phyloP scores from a whole-genome alignment of 73 alveolate genomes.

The Tetrahymena borealis region DNA sequence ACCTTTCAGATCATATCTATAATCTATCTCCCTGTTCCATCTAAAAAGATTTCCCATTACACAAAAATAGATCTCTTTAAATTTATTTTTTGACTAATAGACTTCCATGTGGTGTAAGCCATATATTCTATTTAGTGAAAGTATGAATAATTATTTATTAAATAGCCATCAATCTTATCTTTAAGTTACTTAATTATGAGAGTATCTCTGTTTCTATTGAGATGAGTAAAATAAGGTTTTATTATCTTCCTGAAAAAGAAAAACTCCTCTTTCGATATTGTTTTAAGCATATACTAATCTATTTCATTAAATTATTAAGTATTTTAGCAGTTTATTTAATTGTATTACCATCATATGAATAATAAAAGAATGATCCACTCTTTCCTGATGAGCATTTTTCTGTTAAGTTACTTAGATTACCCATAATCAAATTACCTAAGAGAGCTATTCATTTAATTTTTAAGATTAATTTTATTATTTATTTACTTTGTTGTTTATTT shows the following conservation, averaged over 20 bases:
- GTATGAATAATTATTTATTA: neutral
- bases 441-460: neutral
- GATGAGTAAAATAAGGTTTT: slow-evolving; percentile 54
- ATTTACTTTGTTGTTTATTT: no score
- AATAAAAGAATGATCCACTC: slow-evolving; percentile 76
- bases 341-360: slow-evolving; percentile 52
- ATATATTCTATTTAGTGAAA: slow-evolving; percentile 6
- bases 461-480: no score
- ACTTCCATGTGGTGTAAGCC: slow-evolving; percentile 72
- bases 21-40: slow-evolving; percentile 68
- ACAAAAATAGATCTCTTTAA: slow-evolving; percentile 12
- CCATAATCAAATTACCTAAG: slow-evolving; percentile 58
- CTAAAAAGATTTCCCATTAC: slow-evolving; percentile 82
- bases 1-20: slow-evolving; percentile 32
- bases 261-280: slow-evolving; percentile 59
- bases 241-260: slow-evolving; percentile 43
- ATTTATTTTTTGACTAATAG: slow-evolving; percentile 15
- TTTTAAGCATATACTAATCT: slow-evolving; percentile 60
- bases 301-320: neutral
- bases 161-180: neutral
- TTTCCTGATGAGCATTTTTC: slow-evolving; percentile 66
- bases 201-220: slow-evolving; percentile 69
- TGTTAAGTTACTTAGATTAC: slow-evolving; percentile 55
- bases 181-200: slow-evolving; percentile 44
- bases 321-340: neutral